Evolutionary conservation across 2,329 filamentous ascomycete genomes (phyloP).

Genomic region (Fusarium sp.): DNA sequence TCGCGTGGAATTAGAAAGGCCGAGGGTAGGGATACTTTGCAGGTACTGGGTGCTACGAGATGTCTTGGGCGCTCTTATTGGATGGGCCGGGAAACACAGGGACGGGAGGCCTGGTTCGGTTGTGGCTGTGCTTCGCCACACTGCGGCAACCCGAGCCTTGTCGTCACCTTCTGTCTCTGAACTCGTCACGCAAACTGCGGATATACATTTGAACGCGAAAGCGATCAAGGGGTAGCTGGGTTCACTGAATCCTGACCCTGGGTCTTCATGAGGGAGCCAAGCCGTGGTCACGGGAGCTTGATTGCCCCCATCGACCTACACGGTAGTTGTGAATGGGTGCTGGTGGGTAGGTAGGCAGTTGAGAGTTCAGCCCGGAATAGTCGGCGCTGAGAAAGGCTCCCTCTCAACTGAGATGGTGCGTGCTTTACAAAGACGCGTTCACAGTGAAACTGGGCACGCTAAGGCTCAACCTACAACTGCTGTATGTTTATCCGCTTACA

Average conservation of each 20-base stretch:
- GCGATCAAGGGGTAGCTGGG: conserved; percentile 15
- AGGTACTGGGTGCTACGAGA: conserved; percentile 5
- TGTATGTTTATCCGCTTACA: conserved; percentile 11
- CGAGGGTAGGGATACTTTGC: conserved; percentile 15
- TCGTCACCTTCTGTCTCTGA: conserved; percentile 27
- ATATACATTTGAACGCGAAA: conserved; percentile 15
- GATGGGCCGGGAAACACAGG: not conserved
- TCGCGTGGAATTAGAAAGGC: conserved; percentile 29
- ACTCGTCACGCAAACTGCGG: not conserved
- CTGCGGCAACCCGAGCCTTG: conserved; percentile 35
- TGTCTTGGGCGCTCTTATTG: conserved; percentile 20
- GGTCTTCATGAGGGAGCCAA: conserved; percentile 39
- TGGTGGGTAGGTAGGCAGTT: conserved; percentile 4
- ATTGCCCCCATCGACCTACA: conserved; percentile 19
- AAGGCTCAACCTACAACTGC: conserved; percentile 13
- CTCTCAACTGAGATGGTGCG: conserved; percentile 8
- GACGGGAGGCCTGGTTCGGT: conserved; percentile 6
- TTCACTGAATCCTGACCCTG: conserved; percentile 9
- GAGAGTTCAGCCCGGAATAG: conserved; percentile 19
- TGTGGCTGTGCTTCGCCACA: conserved; percentile 50
- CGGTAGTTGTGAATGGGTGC: conserved; percentile 22
- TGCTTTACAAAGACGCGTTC: not conserved
- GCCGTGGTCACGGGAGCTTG: conserved; percentile 23
- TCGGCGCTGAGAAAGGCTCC: conserved; percentile 20
- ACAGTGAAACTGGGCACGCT: conserved; percentile 11